Evolutionary conservation across 768 basidiomycete species (phyloP).

Genomic region (Coprinopsis marcescibilis): DNA sequence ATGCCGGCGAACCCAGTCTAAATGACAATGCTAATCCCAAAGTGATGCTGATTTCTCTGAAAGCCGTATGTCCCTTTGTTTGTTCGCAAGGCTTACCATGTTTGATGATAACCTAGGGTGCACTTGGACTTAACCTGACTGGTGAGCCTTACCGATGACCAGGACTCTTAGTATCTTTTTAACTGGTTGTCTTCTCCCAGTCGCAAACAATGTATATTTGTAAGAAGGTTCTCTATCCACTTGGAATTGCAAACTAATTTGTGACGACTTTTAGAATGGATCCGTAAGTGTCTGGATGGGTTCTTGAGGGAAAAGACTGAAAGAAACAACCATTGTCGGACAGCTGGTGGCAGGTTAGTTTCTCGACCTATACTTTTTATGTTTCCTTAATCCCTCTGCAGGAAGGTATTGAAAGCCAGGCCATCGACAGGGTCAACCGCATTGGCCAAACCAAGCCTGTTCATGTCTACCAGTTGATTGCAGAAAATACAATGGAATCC

Average conservation of each 20-base stretch:
- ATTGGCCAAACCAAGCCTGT: constrained; percentile 83
- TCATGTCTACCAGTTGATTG: constrained; percentile 85
- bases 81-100: not conserved
- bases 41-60: constrained; percentile 84
- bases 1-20: no score
- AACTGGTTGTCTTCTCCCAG: constrained; percentile 20
- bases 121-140: constrained; percentile 82
- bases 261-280: constrained; percentile 54
- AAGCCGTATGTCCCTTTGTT: constrained; percentile 38
- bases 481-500: constrained; percentile 83
- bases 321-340: not conserved
- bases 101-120: constrained; percentile 40
- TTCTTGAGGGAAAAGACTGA: no score
- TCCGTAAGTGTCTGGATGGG: constrained; percentile 47
- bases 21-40: constrained; percentile 46
- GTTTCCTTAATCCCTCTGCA: constrained; percentile 68
- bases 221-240: constrained; percentile 30
- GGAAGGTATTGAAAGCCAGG: constrained; percentile 83
- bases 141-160: constrained; percentile 23
- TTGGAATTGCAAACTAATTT: constrained; percentile 5
- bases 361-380: constrained; percentile 2
- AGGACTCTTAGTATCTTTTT: not conserved
- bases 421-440: constrained; percentile 75
- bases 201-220: constrained; percentile 84
- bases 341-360: constrained; percentile 5